Conservation (phyloP, 495 filamentous ascomycete species). For the Neurospora pannonica region DNA sequence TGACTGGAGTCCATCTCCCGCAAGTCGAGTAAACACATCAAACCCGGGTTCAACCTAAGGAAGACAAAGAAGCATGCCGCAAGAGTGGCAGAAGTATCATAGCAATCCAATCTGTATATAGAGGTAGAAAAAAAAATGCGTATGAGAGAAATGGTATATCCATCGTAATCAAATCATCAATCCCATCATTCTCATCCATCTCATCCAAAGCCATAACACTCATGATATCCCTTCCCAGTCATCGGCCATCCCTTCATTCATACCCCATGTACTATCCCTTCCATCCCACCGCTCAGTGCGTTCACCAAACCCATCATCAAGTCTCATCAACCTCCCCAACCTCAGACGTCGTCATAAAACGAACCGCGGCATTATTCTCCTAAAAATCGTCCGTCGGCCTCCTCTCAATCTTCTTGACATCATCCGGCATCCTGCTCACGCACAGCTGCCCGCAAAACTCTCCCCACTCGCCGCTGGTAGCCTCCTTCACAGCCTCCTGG, state of each 20-base stretch:
- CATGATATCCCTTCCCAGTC: too few relatives aligned
- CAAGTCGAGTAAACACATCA: not conserved
- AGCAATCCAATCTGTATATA: not conserved
- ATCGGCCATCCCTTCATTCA: too few relatives aligned
- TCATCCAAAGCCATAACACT: too few relatives aligned
- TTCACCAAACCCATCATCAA: too few relatives aligned
- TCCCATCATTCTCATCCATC: not conserved
- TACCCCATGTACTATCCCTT: too few relatives aligned
- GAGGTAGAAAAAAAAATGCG: not conserved
- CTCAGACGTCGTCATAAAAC: not conserved
- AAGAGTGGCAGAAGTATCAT: not conserved
- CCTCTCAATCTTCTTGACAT: constrained; percentile 37
- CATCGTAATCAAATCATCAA: not conserved
- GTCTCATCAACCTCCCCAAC: not conserved
- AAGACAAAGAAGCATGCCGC: not conserved
- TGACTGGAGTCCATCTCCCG: too few relatives aligned
- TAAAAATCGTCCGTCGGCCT: constrained; percentile 10
- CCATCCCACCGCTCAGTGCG: too few relatives aligned
- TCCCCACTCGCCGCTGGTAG: constrained; percentile 42
- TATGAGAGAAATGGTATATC: not conserved
- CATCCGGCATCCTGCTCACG: constrained; percentile 44
- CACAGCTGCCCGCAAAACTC: constrained; percentile 43
- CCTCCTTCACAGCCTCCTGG: constrained; percentile 47
- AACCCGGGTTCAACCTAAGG: not conserved
- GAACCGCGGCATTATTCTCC: not conserved